These are phyloP conservation scores for Fusarium verticillioides DNA, from an alignment of 2,329 filamentous ascomycete species.

Conservation along the genomic window DNA sequence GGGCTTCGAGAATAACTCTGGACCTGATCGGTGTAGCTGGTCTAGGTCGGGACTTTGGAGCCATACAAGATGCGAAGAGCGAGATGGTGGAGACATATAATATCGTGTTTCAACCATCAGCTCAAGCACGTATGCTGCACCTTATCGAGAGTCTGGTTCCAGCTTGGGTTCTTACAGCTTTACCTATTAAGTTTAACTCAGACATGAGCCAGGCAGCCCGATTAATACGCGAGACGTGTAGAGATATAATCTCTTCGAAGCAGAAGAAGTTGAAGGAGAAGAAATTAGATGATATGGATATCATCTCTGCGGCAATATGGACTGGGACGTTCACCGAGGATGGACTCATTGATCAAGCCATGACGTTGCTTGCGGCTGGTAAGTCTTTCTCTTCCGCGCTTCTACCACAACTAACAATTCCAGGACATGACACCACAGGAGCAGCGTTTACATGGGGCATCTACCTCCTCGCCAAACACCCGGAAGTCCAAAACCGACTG, in stretches of 20 bases:
- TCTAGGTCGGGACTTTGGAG: constrained; percentile 75
- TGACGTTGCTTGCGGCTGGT: constrained; percentile 78
- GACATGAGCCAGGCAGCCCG: constrained; percentile 67
- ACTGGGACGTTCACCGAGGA: constrained; percentile 81
- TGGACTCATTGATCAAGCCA: constrained; percentile 84
- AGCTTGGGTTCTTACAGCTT: constrained; percentile 63
- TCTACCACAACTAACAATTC: background rate
- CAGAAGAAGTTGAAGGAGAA: constrained; percentile 62
- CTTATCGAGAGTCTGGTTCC: constrained; percentile 71
- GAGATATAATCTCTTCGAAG: constrained; percentile 76
- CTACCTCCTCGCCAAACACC: constrained; percentile 73
- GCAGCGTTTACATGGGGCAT: constrained; percentile 78
- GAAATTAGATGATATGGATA: constrained; percentile 70
- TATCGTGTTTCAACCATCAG: constrained; percentile 63
- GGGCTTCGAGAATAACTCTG: constrained; percentile 74
- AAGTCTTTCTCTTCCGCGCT: fast-evolving
- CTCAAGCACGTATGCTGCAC: constrained; percentile 64
- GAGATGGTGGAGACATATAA: constrained; percentile 67
- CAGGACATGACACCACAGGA: constrained; percentile 81
- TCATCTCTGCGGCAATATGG: constrained; percentile 81
- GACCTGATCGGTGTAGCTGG: constrained; percentile 81
- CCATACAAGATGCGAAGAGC: constrained; percentile 69
- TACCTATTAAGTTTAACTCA: constrained; percentile 79
- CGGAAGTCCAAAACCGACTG: constrained; percentile 73
- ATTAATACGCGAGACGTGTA: constrained; percentile 72